These are phyloP conservation scores for Candida quercuum DNA, from an alignment of 805 yeast genomes.

Conservation along the genomic window DNA sequence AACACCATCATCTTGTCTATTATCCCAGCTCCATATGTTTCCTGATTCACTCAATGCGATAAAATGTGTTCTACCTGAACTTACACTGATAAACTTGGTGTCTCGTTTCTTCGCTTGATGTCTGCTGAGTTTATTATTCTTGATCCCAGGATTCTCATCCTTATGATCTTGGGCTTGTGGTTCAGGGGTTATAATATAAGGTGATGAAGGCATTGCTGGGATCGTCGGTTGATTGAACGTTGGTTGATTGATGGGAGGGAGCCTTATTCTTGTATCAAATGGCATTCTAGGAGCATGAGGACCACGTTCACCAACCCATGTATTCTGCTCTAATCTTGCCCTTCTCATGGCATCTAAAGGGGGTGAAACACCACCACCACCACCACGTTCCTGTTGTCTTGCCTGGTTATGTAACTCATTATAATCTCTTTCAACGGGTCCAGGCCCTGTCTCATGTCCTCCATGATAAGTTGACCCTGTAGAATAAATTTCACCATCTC, in stretches of 20 bases:
- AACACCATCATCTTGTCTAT: slow-evolving; percentile 37
- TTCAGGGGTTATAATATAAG: background rate
- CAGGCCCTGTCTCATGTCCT: slow-evolving; percentile 34
- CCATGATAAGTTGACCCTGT: slow-evolving; percentile 44
- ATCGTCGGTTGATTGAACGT: background rate
- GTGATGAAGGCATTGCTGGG: background rate
- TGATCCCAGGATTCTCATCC: background rate
- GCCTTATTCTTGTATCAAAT: too few species aligned
- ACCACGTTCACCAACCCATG: slow-evolving; percentile 3
- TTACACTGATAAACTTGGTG: slow-evolving; percentile 38
- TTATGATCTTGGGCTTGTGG: background rate
- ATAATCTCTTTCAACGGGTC: slow-evolving; percentile 33
- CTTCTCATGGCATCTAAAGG: background rate
- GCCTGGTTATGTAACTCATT: slow-evolving; percentile 14
- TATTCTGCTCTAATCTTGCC: background rate
- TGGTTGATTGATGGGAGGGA: background rate
- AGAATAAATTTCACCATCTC: slow-evolving; percentile 48
- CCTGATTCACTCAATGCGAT: slow-evolving; percentile 50
- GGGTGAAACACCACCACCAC: background rate
- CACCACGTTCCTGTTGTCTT: slow-evolving; percentile 8
- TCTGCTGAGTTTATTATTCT: slow-evolving; percentile 13
- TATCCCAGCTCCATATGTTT: slow-evolving; percentile 62
- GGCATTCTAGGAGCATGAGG: background rate
- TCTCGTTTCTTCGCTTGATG: slow-evolving; percentile 16
- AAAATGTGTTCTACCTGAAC: slow-evolving; percentile 63